Evolutionary conservation across 768 basidiomycete genomes (phyloP).

Genomic region (Antrodiella citrinella): DNA sequence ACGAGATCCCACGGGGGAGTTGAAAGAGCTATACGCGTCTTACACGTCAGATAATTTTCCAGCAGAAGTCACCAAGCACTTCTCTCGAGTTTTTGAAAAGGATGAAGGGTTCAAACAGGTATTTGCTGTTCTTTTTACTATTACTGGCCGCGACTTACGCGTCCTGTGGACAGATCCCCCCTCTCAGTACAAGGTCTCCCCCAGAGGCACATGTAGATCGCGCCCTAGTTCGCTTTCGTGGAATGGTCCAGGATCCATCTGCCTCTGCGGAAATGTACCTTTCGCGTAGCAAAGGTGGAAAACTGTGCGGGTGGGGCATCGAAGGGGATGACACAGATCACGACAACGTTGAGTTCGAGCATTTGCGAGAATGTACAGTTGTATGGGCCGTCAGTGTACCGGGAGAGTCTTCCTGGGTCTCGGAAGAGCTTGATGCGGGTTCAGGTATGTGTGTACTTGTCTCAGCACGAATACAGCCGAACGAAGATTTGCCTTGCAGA

Average conservation of each 20-base stretch:
- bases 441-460: too few species aligned
- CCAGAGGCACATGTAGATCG: conserved; percentile 42
- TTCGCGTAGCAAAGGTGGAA: conserved; percentile 31
- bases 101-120: conserved; percentile 20
- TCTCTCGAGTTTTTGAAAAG: conserved; percentile 22
- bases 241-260: conserved; percentile 81
- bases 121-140: neutral
- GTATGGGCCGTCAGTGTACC: conserved; percentile 75
- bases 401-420: conserved; percentile 55
- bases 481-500: too few species aligned
- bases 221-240: conserved; percentile 63
- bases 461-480: too few species aligned
- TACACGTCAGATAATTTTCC: conserved; percentile 19
- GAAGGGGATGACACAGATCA: conserved; percentile 22
- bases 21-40: conserved; percentile 40
- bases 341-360: conserved; percentile 33
- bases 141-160: conserved; percentile 1
- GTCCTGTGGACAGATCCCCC: conserved; percentile 42
- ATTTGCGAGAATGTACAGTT: conserved; percentile 53
- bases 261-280: conserved; percentile 67
- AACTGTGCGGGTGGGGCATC: conserved; percentile 74
- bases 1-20: conserved; percentile 36
- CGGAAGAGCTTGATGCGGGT: conserved; percentile 23
- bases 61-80: conserved; percentile 21
- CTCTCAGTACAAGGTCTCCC: conserved; percentile 38